Evolutionary conservation across 257 asterid genomes (phyloP), one percentile per base, ranked within the genome.

Genomic region (Rehmannia glutinosa): DNA sequence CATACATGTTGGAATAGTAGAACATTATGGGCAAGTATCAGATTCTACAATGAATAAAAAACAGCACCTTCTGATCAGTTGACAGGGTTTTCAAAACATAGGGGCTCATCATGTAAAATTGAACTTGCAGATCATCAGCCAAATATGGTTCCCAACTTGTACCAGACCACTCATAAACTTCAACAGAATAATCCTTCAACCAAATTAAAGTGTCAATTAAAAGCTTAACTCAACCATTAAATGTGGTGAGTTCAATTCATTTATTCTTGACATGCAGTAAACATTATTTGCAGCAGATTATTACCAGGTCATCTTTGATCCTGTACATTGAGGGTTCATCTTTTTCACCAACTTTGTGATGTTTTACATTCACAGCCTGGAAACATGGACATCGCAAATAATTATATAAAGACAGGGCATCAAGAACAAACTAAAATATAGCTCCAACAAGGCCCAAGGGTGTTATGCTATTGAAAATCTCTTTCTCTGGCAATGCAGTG

Each of bases 31-130:
- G 21, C 38, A 27, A 61, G 66, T 9, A 9, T 50, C 51, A 12
- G 35, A 62, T 35, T 23, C 54, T 12, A 27, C 28, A 62, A 25
- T 47, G 23, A 46, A 54, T 12, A 23, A 54, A 66, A n/a, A 50
- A 56, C 25, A 57, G 50, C 72, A 89, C 98, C 97, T 92, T 84
- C 77, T 78, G 64, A 83, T 92, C 74, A 16, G 91, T 84, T 23
- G 96, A 85, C 79, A 92, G 46, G 66, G 89, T 82, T 81, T 89
- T 92, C 79, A 92, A 78, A 63, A 92, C 95, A 60, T 92, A 89
- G 23, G 98, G 98, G 75, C 98, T 92, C 98, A 92, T 92, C 98
- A 92, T 89, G 79, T 87, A 92, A 76, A 92, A 89, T 82, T 92
- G 98, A 70, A 89, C 67, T 75, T 92, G 98, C 71, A 92, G 83